These are phyloP conservation scores for Elsinoe necatrix DNA, from an alignment of 2,329 filamentous ascomycete species.

Conservation along the genomic window DNA sequence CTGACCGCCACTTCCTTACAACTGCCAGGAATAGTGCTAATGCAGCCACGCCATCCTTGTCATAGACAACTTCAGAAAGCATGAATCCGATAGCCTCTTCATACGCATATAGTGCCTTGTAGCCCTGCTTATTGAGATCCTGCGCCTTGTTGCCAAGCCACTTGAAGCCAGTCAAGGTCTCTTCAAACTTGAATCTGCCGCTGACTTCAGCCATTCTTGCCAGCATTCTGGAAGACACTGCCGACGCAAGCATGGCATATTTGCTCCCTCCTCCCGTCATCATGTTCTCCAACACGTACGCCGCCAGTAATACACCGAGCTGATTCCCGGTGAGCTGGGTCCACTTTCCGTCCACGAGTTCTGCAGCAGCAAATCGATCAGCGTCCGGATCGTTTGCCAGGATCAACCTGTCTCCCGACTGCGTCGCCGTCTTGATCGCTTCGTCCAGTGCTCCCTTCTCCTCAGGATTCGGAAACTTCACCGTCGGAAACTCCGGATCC, in stretches of 20 bases:
- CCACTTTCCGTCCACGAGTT: conserved; percentile 50
- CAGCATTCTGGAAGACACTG: conserved; percentile 57
- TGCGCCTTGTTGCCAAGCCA: conserved; percentile 57
- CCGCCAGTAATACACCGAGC: conserved; percentile 52
- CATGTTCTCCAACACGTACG: conserved; percentile 46
- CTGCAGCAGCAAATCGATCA: conserved; percentile 54
- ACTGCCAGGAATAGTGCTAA: conserved; percentile 52
- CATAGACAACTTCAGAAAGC: conserved; percentile 53
- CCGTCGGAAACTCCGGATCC: conserved; percentile 55
- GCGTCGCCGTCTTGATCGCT: conserved; percentile 48
- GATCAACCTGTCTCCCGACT: conserved; percentile 42
- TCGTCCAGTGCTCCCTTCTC: conserved; percentile 55
- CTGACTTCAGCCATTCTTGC: conserved; percentile 43
- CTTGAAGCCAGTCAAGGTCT: conserved; percentile 60
- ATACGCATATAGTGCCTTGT: conserved; percentile 48
- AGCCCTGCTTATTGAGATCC: conserved; percentile 42
- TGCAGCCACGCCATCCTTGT: conserved; percentile 57
- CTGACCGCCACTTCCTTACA: conserved; percentile 42
- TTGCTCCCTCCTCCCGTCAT: conserved; percentile 20
- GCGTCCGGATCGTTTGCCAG: conserved; percentile 59
- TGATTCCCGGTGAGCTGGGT: conserved; percentile 58
- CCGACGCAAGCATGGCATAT: conserved; percentile 52
- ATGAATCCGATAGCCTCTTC: conserved; percentile 61
- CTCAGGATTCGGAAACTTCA: conserved; percentile 58
- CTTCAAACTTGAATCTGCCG: conserved; percentile 49